A percentile compares a stretch with the other conserved stretches of the same genome.
These are phyloP conservation scores for Cymodocea nodosa DNA, from an alignment of 116 monocot genomes.

Conservation along the genomic window DNA sequence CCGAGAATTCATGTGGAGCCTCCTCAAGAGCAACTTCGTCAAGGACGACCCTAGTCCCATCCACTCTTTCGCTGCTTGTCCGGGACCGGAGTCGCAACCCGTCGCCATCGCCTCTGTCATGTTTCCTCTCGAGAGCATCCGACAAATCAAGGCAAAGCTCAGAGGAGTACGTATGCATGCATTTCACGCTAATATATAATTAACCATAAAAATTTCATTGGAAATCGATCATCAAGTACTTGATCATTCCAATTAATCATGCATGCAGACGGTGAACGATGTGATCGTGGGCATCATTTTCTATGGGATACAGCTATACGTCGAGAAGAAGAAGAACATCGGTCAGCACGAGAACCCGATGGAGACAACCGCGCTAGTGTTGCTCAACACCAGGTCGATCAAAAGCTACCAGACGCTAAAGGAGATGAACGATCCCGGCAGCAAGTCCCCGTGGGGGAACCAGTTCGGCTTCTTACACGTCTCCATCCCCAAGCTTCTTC, in stretches of 20 bases:
- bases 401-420: no score
- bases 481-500: not conserved
- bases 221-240: no score
- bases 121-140: constrained; percentile 24
- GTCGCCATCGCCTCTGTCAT: constrained; percentile 7
- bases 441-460: no score
- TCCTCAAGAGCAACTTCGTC: constrained; percentile 24
- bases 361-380: no score
- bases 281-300: not conserved
- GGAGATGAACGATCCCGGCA: no score
- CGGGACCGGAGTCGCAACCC: constrained; percentile 1
- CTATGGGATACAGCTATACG: no score
- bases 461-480: not conserved
- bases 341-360: no score
- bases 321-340: no score
- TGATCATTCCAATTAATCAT: no score
- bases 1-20: constrained; percentile 24
- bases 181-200: no score
- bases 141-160: constrained; percentile 20
- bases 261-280: not conserved
- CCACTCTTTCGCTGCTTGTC: constrained; percentile 15
- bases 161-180: constrained; percentile 3
- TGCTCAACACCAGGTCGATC: no score
- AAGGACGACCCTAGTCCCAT: constrained; percentile 25
- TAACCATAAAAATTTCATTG: no score